Evolutionary conservation across 257 asterid genomes (phyloP).

Genomic region (Fraxinus quadrangulata): DNA sequence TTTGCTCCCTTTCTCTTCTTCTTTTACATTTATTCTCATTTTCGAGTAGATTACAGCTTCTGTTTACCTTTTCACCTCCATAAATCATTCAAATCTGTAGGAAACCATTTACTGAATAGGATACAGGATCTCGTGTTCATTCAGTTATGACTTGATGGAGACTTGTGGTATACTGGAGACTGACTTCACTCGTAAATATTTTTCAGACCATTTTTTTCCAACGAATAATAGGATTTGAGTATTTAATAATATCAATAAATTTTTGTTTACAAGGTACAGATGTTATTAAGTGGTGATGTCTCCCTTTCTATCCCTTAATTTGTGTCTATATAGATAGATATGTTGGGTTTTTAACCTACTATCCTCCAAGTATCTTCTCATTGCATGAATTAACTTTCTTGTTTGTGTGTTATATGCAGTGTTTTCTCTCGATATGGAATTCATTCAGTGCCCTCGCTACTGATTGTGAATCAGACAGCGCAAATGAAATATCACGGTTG

Average conservation of each 20-base stretch:
- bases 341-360: background rate
- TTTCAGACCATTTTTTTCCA: background rate
- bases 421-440: slow-evolving; percentile 69
- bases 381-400: slow-evolving; percentile 23
- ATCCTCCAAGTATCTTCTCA: slow-evolving; percentile 11
- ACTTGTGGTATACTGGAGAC: background rate
- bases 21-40: background rate
- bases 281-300: background rate
- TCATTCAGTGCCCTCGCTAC: slow-evolving; percentile 67
- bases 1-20: slow-evolving; percentile 6
- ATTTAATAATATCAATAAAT: background rate
- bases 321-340: background rate
- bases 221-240: background rate
- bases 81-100: slow-evolving; percentile 4
- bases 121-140: slow-evolving; percentile 7
- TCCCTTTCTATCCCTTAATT: background rate
- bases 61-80: background rate
- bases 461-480: slow-evolving; percentile 48
- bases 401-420: slow-evolving; percentile 38
- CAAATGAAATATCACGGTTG: slow-evolving; percentile 49
- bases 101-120: background rate
- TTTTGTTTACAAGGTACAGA: background rate
- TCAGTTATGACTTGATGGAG: background rate
- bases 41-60: background rate
- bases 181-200: background rate